Conservation (phyloP, 257 asterid species). For the Galeopsis tetrahit region DNA sequence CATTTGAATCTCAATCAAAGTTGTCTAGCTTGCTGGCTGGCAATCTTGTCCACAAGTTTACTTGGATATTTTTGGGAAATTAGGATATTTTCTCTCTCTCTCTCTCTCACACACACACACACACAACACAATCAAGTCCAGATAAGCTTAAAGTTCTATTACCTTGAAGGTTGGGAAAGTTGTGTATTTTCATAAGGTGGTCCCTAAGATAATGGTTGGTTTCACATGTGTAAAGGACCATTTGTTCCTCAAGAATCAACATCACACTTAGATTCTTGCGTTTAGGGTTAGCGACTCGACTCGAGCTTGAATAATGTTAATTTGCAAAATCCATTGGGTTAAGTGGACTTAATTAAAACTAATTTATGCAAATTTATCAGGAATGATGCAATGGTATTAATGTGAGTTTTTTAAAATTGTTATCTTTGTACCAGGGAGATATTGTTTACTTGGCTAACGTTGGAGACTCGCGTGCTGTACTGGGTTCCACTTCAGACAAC, state of each 20-base stretch:
- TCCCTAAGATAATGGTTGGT: constrained; percentile 21
- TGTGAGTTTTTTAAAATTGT: not conserved
- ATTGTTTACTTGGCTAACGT: constrained; percentile 73
- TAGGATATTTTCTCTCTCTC: not conserved
- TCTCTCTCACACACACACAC: not conserved
- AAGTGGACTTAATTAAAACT: not conserved
- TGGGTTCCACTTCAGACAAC: constrained; percentile 69
- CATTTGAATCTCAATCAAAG: not conserved
- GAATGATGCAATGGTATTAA: not conserved
- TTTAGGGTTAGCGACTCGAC: no score
- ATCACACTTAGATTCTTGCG: not conserved
- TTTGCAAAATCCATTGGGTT: constrained; percentile 4
- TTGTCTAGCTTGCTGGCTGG: not conserved
- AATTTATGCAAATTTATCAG: not conserved
- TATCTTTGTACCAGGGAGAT: constrained; percentile 68
- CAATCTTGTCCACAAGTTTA: not conserved
- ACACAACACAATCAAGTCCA: not conserved
- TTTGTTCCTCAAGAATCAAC: constrained; percentile 22
- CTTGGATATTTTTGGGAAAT: not conserved
- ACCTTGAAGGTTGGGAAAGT: constrained; percentile 1
- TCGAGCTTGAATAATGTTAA: not conserved
- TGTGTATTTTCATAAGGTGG: constrained; percentile 29
- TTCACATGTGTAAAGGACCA: constrained; percentile 31
- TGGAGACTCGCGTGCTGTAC: constrained; percentile 95
- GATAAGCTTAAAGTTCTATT: constrained; percentile 5